Conservation (phyloP, 228 moss, liverwort and hornwort species). For the Sphagnum magellanicum region DNA sequence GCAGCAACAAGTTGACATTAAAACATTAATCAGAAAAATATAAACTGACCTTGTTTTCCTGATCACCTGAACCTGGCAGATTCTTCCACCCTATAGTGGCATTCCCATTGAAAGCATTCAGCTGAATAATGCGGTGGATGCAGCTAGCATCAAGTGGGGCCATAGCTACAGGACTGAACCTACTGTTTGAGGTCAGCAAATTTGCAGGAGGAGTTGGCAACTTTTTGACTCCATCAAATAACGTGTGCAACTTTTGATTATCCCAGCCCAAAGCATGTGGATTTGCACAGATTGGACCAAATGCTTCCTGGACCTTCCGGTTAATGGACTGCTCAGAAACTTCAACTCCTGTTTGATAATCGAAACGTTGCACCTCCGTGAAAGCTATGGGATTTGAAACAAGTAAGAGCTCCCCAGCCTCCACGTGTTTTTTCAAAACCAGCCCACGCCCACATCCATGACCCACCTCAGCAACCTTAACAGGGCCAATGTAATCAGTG, state of each 20-base stretch:
- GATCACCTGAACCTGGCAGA: constrained; percentile 47
- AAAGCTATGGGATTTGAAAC: background rate
- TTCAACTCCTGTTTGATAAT: too few relatives aligned
- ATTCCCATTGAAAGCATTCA: constrained; percentile 58
- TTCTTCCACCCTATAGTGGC: constrained; percentile 58
- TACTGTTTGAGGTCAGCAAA: too few relatives aligned
- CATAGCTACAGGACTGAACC: background rate
- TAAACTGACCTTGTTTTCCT: constrained; percentile 31
- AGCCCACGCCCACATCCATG: background rate
- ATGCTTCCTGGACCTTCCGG: too few relatives aligned
- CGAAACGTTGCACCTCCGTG: too few relatives aligned
- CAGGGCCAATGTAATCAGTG: background rate
- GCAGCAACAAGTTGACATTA: too few relatives aligned
- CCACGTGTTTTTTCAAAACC: background rate
- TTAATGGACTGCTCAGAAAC: too few relatives aligned
- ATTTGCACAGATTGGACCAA: too few relatives aligned
- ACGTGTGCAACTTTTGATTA: too few relatives aligned
- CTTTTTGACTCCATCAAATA: too few relatives aligned
- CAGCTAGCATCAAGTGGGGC: constrained; percentile 39
- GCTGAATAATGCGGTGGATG: constrained; percentile 41
- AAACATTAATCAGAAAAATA: background rate
- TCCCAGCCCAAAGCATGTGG: too few relatives aligned
- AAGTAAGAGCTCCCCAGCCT: background rate
- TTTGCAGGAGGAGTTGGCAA: too few relatives aligned
- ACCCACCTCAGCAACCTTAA: background rate